Evolutionary conservation across 75 land plant genomes (phyloP).

Genomic region (Pinus tabuliformis): DNA sequence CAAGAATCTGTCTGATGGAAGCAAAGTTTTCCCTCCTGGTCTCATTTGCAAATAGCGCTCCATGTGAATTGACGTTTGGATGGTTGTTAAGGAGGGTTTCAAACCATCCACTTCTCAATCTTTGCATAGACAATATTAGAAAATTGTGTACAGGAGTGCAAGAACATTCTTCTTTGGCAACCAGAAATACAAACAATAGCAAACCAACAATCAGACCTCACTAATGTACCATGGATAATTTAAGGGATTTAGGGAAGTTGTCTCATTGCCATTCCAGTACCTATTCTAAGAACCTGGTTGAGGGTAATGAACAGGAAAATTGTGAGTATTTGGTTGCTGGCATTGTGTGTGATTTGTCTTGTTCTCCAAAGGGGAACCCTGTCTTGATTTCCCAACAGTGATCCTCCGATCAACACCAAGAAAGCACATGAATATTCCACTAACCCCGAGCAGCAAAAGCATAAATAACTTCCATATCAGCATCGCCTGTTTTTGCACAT

Average conservation of each 20-base stretch:
- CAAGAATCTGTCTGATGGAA: constrained; percentile 22
- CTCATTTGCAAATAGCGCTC: constrained; percentile 78
- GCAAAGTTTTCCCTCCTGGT: constrained; percentile 54
- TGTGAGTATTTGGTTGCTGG: background rate
- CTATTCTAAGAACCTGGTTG: constrained; percentile 3
- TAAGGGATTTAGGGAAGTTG: no score
- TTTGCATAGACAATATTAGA: constrained; percentile 80
- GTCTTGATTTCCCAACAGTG: background rate
- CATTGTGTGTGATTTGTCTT: background rate
- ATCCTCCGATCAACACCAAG: constrained; percentile 35
- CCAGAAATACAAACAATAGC: background rate
- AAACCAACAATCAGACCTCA: background rate
- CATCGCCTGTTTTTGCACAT: constrained; percentile 31
- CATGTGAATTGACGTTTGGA: constrained; percentile 85
- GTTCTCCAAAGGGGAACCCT: background rate
- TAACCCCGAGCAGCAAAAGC: constrained; percentile 31
- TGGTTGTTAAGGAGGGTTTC: constrained; percentile 90
- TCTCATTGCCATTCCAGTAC: background rate
- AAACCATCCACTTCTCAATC: constrained; percentile 97
- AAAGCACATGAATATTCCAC: constrained; percentile 50
- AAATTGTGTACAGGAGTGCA: constrained; percentile 84
- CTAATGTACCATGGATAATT: background rate
- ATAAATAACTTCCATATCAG: constrained; percentile 30
- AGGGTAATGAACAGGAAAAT: constrained; percentile 6
- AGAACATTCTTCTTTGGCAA: constrained; percentile 63